Percentiles rank a stretch among this genome's conserved stretches.
Conservation (phyloP, 2,329 filamentous ascomycete species). For the Epichloe hybrida region DNA sequence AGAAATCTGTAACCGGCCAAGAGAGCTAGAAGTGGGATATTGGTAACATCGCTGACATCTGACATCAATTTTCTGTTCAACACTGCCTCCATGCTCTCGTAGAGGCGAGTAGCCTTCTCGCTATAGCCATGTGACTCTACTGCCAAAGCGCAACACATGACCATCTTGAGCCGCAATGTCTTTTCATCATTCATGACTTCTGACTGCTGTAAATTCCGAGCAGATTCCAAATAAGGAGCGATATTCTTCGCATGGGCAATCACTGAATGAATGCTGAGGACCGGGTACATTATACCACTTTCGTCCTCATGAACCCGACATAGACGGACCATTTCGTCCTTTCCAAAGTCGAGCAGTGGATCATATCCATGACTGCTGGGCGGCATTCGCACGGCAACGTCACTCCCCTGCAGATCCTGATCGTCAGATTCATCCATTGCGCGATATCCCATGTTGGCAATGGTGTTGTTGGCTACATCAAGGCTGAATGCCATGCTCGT, state of each 20-base stretch:
- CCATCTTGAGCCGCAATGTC: slow-evolving; percentile 65
- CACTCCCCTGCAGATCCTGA: slow-evolving; percentile 27
- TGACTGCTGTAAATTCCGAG: slow-evolving; percentile 21
- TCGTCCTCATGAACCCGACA: slow-evolving; percentile 79
- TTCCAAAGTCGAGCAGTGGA: slow-evolving; percentile 65
- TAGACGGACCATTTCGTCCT: slow-evolving; percentile 67
- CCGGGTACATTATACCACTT: slow-evolving; percentile 83
- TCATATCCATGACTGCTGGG: slow-evolving; percentile 36
- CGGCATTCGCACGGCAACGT: slow-evolving; percentile 13
- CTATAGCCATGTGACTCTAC: slow-evolving; percentile 72
- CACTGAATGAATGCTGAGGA: slow-evolving; percentile 60
- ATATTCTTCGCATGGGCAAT: slow-evolving; percentile 57
- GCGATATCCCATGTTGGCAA: slow-evolving; percentile 81
- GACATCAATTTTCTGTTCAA: slow-evolving; percentile 53
- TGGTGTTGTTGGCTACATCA: slow-evolving; percentile 72
- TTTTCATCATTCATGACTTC: slow-evolving; percentile 33
- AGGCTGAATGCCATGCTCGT: slow-evolving; percentile 78
- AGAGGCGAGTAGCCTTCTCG: slow-evolving; percentile 58
- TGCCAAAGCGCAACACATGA: slow-evolving; percentile 65
- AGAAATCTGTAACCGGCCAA: slow-evolving; percentile 64
- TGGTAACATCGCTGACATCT: slow-evolving; percentile 33
- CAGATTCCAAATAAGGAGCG: slow-evolving; percentile 55
- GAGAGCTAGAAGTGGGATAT: slow-evolving; percentile 37
- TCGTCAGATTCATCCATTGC: slow-evolving; percentile 48
- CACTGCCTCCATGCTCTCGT: slow-evolving; percentile 58